Base-by-base conservation (phyloP, 208 protist genomes). In the Trypanosoma cruzi region DNA sequence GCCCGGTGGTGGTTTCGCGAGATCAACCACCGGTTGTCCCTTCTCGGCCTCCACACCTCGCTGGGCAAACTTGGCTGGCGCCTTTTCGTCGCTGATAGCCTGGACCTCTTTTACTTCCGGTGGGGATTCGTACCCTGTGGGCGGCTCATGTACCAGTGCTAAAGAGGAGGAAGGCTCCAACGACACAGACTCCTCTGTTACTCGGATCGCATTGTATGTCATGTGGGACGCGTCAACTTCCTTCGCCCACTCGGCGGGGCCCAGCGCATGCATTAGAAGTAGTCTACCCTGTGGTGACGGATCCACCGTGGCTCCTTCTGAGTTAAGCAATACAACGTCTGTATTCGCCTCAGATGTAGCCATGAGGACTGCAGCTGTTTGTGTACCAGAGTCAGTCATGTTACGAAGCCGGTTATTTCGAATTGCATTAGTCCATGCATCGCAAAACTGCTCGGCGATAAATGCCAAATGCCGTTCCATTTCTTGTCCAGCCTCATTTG, bases 231-330 rank as follows among this genome's bases (percentile, higher is more conserved):
- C 63, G 36, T 71, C 63, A 14, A 77, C 32, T 40, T 71, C 49
- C 24, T 65, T 68, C 48, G 64, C 71, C 71, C 71, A 77, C 11
- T 77, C 71, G 11, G 63, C 58, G 26, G 71, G 71, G 24, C 57
- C 71, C 31, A 77, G 31, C 26, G 71, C 71, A 32, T 64, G 71
- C 64, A 67, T 71, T 22, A 77, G 37, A 20, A 77, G 31, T 40
- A 48, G 7, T 26, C 62, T 42, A 18, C 58, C 64, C 24, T 55
- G 40, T 3, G 61, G 20, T 1, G 24, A 26, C 31, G 32, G 37
- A 14, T 68, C 68, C 14, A 36, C 32, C 0, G 29, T 20, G 24
- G 6, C 20, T n/a, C n/a, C 53, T 31, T 42, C 61, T 26, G 50
- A 14, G 22, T 31, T 20, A 37, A 32, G 26, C 26, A 53, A 20